phyloP scores from a whole-genome alignment of 192 early-diverging fungal genomes.

The Coemansia sp. region DNA sequence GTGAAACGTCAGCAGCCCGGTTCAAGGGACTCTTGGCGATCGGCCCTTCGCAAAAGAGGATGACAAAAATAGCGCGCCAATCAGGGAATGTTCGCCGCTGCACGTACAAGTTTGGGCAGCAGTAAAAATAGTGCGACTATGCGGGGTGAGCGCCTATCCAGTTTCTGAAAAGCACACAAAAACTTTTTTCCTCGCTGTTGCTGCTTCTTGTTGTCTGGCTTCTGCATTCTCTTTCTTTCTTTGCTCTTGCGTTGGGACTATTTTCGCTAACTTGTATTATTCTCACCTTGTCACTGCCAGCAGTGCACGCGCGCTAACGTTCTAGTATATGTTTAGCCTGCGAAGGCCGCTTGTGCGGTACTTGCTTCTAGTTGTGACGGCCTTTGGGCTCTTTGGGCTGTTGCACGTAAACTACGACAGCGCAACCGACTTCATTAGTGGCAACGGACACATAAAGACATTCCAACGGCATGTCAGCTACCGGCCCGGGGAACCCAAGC shows the following conservation, averaged over 20 bases:
- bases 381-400: conserved; percentile 29
- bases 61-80: neutral
- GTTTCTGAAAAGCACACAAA: neutral
- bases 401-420: conserved; percentile 39
- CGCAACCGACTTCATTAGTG: conserved; percentile 16
- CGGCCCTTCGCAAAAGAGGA: neutral
- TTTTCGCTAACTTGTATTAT: neutral
- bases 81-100: neutral
- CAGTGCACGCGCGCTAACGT: neutral
- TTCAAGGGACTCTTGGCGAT: too few relatives aligned
- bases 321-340: conserved; percentile 16
- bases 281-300: neutral
- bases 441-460: conserved; percentile 11
- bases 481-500: conserved; percentile 26
- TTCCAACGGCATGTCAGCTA: conserved; percentile 34
- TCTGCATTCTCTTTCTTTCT: neutral
- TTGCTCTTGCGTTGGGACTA: neutral
- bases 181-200: neutral
- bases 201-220: neutral
- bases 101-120: neutral
- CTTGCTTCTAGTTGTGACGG: conserved; percentile 22
- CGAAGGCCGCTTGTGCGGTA: conserved; percentile 41
- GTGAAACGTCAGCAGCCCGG: conserved; percentile 11
- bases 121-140: neutral
- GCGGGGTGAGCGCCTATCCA: neutral